Evolutionary conservation across 2,329 filamentous ascomycete species (phyloP).

Genomic region (Chrysoporthe puriensis): DNA sequence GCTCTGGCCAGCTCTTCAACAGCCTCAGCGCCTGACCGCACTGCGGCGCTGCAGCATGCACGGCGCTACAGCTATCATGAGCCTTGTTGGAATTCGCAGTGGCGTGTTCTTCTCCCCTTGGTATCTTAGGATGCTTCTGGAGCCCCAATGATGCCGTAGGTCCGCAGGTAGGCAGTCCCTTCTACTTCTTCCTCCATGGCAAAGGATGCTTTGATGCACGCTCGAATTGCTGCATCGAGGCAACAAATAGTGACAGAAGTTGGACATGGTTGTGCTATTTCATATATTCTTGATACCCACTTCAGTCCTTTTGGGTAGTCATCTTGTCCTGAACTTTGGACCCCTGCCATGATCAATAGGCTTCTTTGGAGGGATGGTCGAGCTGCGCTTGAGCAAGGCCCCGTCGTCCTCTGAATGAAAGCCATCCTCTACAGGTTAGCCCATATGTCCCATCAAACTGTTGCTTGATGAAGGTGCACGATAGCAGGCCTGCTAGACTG

Average conservation of each 20-base stretch:
- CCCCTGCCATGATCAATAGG: not conserved
- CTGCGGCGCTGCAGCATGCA: not conserved
- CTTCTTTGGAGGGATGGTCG: not conserved
- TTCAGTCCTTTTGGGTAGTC: not conserved
- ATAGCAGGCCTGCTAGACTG: not conserved
- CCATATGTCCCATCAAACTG: not conserved
- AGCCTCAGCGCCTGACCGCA: constrained; percentile 17
- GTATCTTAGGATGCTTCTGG: not conserved
- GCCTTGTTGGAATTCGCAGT: not conserved
- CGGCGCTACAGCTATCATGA: not conserved
- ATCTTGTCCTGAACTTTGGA: not conserved
- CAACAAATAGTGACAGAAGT: not conserved
- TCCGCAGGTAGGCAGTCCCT: not conserved
- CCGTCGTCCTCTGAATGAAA: not conserved
- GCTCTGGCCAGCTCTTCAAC: constrained; percentile 11
- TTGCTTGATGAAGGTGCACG: not conserved
- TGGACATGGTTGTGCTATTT: not conserved
- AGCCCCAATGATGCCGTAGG: not conserved
- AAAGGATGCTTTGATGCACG: not conserved
- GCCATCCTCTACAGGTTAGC: not conserved
- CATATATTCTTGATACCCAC: not conserved
- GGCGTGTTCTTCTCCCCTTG: not conserved
- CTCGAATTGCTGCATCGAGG: not conserved
- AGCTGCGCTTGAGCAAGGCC: not conserved
- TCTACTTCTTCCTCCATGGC: not conserved